Base-by-base conservation (phyloP, 1,284 basidiomycete species). In the Ceratobasidium sp. region DNA sequence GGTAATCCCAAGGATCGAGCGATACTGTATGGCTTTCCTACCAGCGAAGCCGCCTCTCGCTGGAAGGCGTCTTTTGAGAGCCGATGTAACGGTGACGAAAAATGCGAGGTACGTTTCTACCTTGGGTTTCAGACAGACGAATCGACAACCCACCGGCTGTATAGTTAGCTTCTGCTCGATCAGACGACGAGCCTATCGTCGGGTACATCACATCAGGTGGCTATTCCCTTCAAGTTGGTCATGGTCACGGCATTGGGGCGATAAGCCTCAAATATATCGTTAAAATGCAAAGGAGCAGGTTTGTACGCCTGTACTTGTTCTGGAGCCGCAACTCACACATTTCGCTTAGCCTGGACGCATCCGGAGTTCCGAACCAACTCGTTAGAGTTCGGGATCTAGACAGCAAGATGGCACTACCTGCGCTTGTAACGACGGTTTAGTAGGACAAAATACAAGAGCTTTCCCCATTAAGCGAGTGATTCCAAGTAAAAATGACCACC, bases 151-250 rank as follows among this genome's bases (percentile, higher is more conserved):
- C n/a, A 7, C 58, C 59, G 39, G 27, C 31, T 37, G 22, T 49
- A 53, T 31, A 61, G 39, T 31, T 31, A 7, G 41, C n/a, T 48
- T 22, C 34, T 4, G 37, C 31, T 66, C 54, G 63, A 19, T 68
- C 27, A 9, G 22, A 43, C 76, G n/a, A 75, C 14, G 54, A 66
- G 64, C 39, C 82, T 0, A 84, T 92, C 24, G 88, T 96, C 62
- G 95, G 95, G 0, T 93, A 92, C 78, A 86, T 95, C 5, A 92
- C 92, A 0, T 90, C 91, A 0, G 94, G 94, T 0, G 90, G 90
- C 76, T 91, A 88, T 79, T 95, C 93, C 0, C 85, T 97, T 1
- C 87, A 89, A 0, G 85, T 89, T 24, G 94, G 95, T 0, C 82
- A 86, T 68, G 93, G 92, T 0, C 88, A 88, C 78, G 94, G 88